Percentiles rank a stretch among this genome's conserved stretches.
Conservation (phyloP, 768 basidiomycete species). For the Leccinum fibrillosum region DNA sequence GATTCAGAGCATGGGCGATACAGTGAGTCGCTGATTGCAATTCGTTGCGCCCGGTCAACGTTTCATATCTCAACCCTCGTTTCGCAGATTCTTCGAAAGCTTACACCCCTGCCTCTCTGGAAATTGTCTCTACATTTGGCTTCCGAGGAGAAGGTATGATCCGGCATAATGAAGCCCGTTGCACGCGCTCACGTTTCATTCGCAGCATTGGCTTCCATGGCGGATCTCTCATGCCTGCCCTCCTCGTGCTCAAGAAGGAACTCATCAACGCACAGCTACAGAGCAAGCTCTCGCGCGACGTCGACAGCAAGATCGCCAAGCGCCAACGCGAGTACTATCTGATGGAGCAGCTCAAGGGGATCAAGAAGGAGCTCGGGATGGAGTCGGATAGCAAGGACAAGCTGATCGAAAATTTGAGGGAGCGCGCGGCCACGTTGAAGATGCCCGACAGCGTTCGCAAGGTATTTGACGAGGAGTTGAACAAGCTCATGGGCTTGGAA, state of each 20-base stretch:
- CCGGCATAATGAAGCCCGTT: constrained; percentile 1
- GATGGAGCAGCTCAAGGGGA: constrained; percentile 95
- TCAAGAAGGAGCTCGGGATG: constrained; percentile 96
- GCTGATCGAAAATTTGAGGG: constrained; percentile 87
- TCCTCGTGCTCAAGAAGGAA: constrained; percentile 95
- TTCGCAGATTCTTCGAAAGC: constrained; percentile 70
- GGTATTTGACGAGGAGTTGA: constrained; percentile 59
- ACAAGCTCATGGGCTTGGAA: constrained; percentile 85
- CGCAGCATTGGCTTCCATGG: constrained; percentile 42
- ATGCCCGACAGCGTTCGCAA: constrained; percentile 91
- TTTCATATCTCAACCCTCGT: background rate
- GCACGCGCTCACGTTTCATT: constrained; percentile 5
- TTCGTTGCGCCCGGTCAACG: background rate
- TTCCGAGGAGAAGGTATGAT: constrained; percentile 87
- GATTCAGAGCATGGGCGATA: constrained; percentile 58
- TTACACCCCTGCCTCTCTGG: constrained; percentile 48
- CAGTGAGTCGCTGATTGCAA: constrained; percentile 44
- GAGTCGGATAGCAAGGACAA: constrained; percentile 95
- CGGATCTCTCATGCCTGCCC: constrained; percentile 27
- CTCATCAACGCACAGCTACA: constrained; percentile 95
- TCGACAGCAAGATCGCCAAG: constrained; percentile 93
- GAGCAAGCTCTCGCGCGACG: constrained; percentile 87
- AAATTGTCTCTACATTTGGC: constrained; percentile 67
- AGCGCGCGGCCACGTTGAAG: constrained; percentile 72
- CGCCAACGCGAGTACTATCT: constrained; percentile 93